Conservation (phyloP, 2,329 filamentous ascomycete species). For the Pyrenophora seminiperda region DNA sequence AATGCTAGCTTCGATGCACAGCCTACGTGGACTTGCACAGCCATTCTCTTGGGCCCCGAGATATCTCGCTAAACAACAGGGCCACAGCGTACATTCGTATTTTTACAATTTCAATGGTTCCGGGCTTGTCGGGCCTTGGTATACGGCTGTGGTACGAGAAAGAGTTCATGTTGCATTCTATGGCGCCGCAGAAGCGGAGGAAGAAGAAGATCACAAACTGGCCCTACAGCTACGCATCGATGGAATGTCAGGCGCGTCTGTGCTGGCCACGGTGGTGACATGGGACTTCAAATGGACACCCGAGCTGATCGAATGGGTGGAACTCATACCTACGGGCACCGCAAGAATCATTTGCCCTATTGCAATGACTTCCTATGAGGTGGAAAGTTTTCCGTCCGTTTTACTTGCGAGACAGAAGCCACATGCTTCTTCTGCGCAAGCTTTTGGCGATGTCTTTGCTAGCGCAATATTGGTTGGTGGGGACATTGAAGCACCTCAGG, state of each 20-base stretch:
- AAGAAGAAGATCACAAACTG: neutral
- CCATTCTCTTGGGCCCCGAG: neutral
- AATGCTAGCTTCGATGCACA: neutral
- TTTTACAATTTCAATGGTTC: neutral
- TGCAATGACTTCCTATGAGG: neutral
- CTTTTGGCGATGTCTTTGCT: neutral
- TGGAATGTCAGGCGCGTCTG: neutral
- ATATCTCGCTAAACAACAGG: neutral
- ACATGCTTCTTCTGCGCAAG: neutral
- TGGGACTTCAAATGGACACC: neutral
- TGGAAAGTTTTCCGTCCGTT: neutral
- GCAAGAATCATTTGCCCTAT: neutral
- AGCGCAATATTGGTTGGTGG: neutral
- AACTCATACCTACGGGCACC: neutral
- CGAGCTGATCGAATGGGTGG: neutral
- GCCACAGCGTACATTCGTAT: neutral
- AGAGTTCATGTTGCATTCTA: neutral
- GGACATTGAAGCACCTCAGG: neutral
- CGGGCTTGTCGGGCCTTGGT: neutral
- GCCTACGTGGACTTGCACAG: neutral
- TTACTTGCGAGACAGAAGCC: neutral
- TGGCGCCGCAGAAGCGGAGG: neutral
- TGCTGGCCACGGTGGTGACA: neutral
- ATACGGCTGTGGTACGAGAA: neutral
- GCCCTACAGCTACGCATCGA: neutral